Evolutionary conservation across 768 basidiomycete genomes (phyloP).

Genomic region (Lactarius deliciosus): DNA sequence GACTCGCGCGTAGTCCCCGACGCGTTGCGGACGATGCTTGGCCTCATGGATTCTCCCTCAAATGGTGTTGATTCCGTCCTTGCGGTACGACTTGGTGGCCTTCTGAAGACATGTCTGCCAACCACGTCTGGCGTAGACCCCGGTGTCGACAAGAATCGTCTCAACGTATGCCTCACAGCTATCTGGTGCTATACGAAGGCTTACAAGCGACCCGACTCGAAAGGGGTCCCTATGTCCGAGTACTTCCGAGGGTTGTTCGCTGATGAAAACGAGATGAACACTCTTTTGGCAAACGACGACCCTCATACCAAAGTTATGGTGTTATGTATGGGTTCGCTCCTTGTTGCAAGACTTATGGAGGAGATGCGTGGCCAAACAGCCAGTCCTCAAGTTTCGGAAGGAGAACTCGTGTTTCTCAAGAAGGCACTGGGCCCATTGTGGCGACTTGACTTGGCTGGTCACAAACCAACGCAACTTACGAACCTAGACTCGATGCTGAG

Average conservation of each 20-base stretch:
- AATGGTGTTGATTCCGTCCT: constrained; percentile 9
- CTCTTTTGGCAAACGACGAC: not conserved
- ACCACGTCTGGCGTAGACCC: not conserved
- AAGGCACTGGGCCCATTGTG: constrained; percentile 7
- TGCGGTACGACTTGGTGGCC: constrained; percentile 8
- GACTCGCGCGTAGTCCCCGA: constrained; percentile 10
- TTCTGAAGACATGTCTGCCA: constrained; percentile 8
- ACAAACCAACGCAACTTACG: not conserved
- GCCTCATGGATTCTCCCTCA: not conserved
- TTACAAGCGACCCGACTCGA: not conserved
- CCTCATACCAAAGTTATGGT: not conserved
- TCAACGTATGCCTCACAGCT: constrained; percentile 3
- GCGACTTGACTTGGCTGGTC: not conserved
- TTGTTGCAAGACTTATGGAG: constrained; percentile 2
- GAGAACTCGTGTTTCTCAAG: constrained; percentile 9
- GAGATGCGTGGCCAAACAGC: not conserved
- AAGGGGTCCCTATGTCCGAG: not conserved
- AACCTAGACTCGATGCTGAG: constrained; percentile 11
- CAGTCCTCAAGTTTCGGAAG: not conserved
- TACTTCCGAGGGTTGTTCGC: constrained; percentile 7
- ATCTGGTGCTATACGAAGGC: constrained; percentile 10
- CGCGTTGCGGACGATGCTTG: constrained; percentile 4
- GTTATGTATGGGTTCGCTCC: constrained; percentile 5
- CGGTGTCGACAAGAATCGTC: not conserved
- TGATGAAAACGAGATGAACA: constrained; percentile 1